Conservation (phyloP, 306 rosid species). For the Cicer arietinum region DNA sequence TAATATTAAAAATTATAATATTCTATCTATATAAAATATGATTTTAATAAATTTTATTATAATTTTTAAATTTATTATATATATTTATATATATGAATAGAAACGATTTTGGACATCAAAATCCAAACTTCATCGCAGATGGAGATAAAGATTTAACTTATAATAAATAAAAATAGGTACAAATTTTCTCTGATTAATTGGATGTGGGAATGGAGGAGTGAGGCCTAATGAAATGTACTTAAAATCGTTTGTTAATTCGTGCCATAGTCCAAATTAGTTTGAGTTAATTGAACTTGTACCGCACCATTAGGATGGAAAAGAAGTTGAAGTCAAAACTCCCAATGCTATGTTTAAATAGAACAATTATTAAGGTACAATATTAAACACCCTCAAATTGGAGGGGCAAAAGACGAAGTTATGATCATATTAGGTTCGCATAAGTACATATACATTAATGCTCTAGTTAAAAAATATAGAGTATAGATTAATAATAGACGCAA, state of each 20-base stretch:
- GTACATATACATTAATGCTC: not conserved
- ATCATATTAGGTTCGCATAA: not conserved
- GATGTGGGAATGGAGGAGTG: too few relatives aligned
- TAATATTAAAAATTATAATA: too few relatives aligned
- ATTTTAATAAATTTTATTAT: too few relatives aligned
- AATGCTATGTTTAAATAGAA: not conserved
- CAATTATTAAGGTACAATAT: not conserved
- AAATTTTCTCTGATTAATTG: too few relatives aligned
- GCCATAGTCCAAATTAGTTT: not conserved
- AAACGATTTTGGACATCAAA: too few relatives aligned
- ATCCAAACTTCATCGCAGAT: too few relatives aligned
- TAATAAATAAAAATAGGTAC: too few relatives aligned
- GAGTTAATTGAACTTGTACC: not conserved
- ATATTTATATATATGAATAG: too few relatives aligned
- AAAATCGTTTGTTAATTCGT: not conserved
- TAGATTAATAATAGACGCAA: too few relatives aligned
- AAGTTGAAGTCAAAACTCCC: conserved; percentile 6
- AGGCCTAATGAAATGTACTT: not conserved
- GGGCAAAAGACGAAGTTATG: not conserved
- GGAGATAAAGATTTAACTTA: too few relatives aligned
- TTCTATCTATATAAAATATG: too few relatives aligned
- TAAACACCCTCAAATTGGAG: not conserved
- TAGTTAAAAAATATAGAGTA: not conserved
- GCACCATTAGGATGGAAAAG: not conserved
- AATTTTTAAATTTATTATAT: too few relatives aligned